phyloP scores from a whole-genome alignment of 441 rosid genomes.

The Brassica balearica region DNA sequence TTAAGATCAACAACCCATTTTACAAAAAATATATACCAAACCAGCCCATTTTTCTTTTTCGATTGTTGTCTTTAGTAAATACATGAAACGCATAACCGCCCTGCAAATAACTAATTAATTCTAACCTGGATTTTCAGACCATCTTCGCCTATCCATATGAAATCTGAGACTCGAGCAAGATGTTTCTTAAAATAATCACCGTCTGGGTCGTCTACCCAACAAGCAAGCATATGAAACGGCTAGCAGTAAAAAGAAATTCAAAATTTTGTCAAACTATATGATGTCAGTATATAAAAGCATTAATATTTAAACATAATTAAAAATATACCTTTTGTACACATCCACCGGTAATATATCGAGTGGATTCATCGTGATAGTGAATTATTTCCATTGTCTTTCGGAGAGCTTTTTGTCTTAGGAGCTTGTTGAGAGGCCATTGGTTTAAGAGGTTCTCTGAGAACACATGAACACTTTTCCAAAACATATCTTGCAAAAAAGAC shows the following conservation, averaged over 20 bases:
- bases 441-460: background rate
- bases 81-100: background rate
- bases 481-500: background rate
- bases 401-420: background rate
- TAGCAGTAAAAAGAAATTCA: background rate
- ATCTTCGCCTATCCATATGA: background rate
- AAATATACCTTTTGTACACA: background rate
- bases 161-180: background rate
- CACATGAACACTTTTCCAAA: background rate
- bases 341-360: slow-evolving; percentile 1
- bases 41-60: background rate
- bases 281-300: background rate
- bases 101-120: background rate
- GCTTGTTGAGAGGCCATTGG: background rate
- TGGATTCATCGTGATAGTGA: background rate
- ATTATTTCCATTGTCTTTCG: background rate
- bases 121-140: background rate
- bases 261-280: background rate
- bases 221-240: background rate
- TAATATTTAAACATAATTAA: too few species aligned
- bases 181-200: background rate
- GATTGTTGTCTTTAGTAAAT: background rate
- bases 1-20: background rate
- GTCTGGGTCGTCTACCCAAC: background rate
- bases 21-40: background rate